Evolutionary conservation across 2,329 filamentous ascomycete genomes (phyloP), one percentile per base, ranked within the genome.

Genomic region (Paraphoma sp.): DNA sequence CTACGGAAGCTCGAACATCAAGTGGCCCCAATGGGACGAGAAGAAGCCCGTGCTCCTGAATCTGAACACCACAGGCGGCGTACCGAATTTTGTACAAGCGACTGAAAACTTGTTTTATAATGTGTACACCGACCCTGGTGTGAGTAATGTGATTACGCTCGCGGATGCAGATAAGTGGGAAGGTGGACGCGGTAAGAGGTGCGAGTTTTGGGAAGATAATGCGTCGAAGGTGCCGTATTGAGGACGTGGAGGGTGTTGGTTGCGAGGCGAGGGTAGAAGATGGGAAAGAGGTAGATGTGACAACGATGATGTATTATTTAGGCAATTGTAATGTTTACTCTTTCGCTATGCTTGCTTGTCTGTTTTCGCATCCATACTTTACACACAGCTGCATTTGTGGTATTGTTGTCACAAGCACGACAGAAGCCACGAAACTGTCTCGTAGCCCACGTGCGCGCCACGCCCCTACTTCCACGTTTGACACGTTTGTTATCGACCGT

Each of bases 51-150:
- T 50, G 16, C 50, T 75, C 38, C 46, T 74, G 47, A 71, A 65
- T 18, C 30, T 74, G 40, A 75, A 75, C 47, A 56, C 67, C 11
- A 75, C 72, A 7, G 71, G 71, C 12, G 72, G 71, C 1, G 59
- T 67, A 11, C 47, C 65, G 6, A 59, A 45, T 0, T 59, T 61
- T 17, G 17, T 61, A 0, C 53, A 65, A 18, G 56, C 64, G 9
- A 70, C 68, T 3, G 61, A 58, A 28, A 51, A 74, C 47, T 43
- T 75, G 33, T 55, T 69, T 47, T 73, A 73, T 40, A 64, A 69
- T 17, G 45, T 68, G 1, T 72, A 74, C 23, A 55, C 60, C 16
- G 73, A 74, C 53, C 71, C 71, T 1, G 73, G 73, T 1, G 67
- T 73, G 8, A 67, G 62, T 12, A 75, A 75, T 51, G 45, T 48